Base-by-base conservation (phyloP, 768 basidiomycete genomes). In the Leccinum boreale region DNA sequence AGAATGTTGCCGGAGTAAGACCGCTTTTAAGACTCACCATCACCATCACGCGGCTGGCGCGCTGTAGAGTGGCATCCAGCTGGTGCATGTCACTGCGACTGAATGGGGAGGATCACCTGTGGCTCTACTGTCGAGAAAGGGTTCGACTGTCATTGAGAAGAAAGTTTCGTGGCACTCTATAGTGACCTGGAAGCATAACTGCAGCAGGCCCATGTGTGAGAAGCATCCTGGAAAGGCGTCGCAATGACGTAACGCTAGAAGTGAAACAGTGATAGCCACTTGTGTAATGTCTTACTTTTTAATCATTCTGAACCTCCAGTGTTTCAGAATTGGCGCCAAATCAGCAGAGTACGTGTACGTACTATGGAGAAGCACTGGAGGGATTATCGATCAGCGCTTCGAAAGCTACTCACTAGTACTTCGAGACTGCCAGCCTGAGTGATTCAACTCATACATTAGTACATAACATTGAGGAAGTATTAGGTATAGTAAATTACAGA, bases 261-360 rank as follows among this genome's bases (percentile, higher is more conserved):
- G 33, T 51, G 50, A 51, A 36, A 51, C 50, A 49, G 24, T 28
- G 9, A 28, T 26, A 15, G 9, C n/a, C 24, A 17, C 15, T 50
- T 50, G 31, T 31, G 31, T 12, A 14, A 51, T 59, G 58, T 59
- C 35, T 59, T 45, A 59, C 54, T 28, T 35, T 24, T 14, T 14
- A 50, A 33, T 31, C 23, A 33, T 21, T 33, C 21, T 19, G 33
- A 23, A 21, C 29, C 14, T 46, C 12, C 49, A 50, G 19, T 23
- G 58, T 59, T 55, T 55, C 46, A 44, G 53, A 56, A 10, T 51
- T 14, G 26, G 19, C n/a, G 10, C 28, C 19, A 29, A 50, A 48
- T 11, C 19, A 31, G 26, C 11, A 50, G 17, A 31, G n/a, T 28
- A 26, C 24, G n/a, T 17, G n/a, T 6, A 29, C 5, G 48, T 50